Percentiles rank a stretch among this genome's conserved stretches.
These are phyloP conservation scores for Apiospora malaysiana DNA, from an alignment of 2,329 filamentous ascomycete genomes.

Conservation along the genomic window DNA sequence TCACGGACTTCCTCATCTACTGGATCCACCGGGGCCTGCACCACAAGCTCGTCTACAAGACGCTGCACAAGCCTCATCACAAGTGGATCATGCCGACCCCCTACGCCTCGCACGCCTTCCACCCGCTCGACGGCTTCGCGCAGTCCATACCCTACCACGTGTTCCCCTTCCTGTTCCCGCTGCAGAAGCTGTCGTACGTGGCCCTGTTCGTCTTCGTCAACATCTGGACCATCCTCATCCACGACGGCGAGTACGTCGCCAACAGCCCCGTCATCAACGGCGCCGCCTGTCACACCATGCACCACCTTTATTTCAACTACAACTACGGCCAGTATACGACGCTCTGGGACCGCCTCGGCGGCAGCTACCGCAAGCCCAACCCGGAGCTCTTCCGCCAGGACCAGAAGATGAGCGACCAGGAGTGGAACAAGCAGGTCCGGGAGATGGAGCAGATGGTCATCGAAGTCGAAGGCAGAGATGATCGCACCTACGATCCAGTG, in stretches of 20 bases:
- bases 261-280: constrained; percentile 93
- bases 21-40: constrained; percentile 80
- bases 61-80: constrained; percentile 95
- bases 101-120: constrained; percentile 91
- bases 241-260: constrained; percentile 93
- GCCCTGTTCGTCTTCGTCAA: constrained; percentile 90
- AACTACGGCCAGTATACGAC: constrained; percentile 97
- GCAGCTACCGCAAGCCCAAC: constrained; percentile 86
- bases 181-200: constrained; percentile 90
- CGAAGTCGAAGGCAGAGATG: constrained; percentile 68
- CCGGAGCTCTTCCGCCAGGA: constrained; percentile 84
- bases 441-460: constrained; percentile 79
- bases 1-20: constrained; percentile 81
- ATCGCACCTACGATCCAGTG: constrained; percentile 52
- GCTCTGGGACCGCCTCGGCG: constrained; percentile 85
- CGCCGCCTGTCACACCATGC: constrained; percentile 90
- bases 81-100: constrained; percentile 98
- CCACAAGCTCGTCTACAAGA: constrained; percentile 79
- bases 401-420: constrained; percentile 80
- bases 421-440: constrained; percentile 79
- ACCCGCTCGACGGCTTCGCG: constrained; percentile 88
- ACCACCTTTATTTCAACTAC: constrained; percentile 87
- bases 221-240: constrained; percentile 95
- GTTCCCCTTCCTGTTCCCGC: constrained; percentile 89
- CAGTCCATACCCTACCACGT: constrained; percentile 92